phyloP scores from a whole-genome alignment of 1,139 yeast genomes.

The Suhomyces terraborum region DNA sequence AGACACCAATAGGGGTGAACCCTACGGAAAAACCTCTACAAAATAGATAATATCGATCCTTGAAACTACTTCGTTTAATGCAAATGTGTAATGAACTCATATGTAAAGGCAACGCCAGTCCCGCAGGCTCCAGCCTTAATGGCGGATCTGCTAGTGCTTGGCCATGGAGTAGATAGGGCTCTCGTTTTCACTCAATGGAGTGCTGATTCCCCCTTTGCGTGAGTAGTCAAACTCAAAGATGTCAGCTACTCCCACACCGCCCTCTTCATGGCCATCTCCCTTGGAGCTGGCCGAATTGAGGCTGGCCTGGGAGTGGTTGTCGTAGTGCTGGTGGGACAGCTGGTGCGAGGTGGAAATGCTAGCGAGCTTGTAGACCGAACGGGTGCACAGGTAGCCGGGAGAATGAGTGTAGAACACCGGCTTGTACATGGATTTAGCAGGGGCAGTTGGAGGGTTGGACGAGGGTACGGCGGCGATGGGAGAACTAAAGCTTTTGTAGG shows the following conservation, averaged over 20 bases:
- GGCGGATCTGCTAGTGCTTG: constrained; percentile 10
- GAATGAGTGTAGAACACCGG: constrained; percentile 11
- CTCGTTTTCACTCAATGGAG: constrained; percentile 40
- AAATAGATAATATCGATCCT: no score
- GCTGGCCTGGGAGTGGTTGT: constrained; percentile 34
- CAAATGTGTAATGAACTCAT: neutral
- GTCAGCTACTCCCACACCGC: constrained; percentile 23
- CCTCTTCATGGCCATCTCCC: constrained; percentile 26
- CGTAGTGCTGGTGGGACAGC: no score
- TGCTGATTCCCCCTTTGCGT: constrained; percentile 28
- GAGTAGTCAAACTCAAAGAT: constrained; percentile 33
- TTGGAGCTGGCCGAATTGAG: constrained; percentile 28
- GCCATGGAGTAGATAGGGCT: constrained; percentile 25
- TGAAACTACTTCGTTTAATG: neutral
- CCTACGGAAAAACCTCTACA: no score
- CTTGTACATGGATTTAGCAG: constrained; percentile 13
- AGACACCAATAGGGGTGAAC: no score
- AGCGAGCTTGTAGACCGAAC: constrained; percentile 12
- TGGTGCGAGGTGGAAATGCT: constrained; percentile 14
- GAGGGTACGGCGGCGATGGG: constrained; percentile 9
- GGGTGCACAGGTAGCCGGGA: constrained; percentile 10
- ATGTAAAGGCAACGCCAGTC: constrained; percentile 1
- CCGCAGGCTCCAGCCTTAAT: constrained; percentile 7
- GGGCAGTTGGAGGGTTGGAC: constrained; percentile 8
- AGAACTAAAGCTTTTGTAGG: constrained; percentile 14